Evolutionary conservation across 2,329 filamentous ascomycete genomes (phyloP).

Genomic region (Penicillium palitans): DNA sequence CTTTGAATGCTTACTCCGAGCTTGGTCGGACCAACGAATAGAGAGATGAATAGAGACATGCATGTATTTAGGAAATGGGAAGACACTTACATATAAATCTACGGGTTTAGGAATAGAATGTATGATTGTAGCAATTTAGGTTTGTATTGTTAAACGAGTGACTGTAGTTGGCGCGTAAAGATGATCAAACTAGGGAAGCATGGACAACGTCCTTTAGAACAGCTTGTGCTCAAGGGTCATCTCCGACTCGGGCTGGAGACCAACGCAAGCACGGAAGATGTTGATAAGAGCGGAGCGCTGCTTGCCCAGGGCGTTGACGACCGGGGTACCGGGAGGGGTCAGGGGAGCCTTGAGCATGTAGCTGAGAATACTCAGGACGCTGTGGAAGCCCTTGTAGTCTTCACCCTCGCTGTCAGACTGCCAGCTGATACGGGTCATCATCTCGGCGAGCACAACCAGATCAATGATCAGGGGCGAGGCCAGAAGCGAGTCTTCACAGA

Average conservation of each 20-base stretch:
- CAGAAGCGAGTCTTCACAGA: constrained; percentile 96
- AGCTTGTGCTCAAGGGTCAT: constrained; percentile 99
- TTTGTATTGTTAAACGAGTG: constrained; percentile 27
- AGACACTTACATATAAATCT: background rate
- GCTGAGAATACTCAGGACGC: constrained; percentile 92
- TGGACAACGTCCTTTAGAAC: constrained; percentile 54
- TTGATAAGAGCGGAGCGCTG: constrained; percentile 93
- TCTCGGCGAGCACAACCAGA: constrained; percentile 85
- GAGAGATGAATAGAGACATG: background rate
- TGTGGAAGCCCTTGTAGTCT: constrained; percentile 93
- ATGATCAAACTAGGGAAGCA: background rate
- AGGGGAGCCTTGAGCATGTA: constrained; percentile 98
- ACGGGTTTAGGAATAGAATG: background rate
- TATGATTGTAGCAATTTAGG: constrained; percentile 3
- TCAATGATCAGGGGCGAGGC: constrained; percentile 97
- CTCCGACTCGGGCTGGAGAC: constrained; percentile 94
- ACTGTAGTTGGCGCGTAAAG: constrained; percentile 26
- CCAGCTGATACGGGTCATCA: constrained; percentile 99
- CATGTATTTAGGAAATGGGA: background rate
- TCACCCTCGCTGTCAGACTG: constrained; percentile 61
- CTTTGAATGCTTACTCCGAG: constrained; percentile 65
- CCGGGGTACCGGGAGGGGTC: constrained; percentile 90
- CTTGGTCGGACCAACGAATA: constrained; percentile 33
- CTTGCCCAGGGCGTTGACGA: constrained; percentile 93
- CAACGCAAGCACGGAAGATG: constrained; percentile 97